Evolutionary conservation across 2,329 filamentous ascomycete genomes (phyloP).

Genomic region (Pestalotiopsis sp.): DNA sequence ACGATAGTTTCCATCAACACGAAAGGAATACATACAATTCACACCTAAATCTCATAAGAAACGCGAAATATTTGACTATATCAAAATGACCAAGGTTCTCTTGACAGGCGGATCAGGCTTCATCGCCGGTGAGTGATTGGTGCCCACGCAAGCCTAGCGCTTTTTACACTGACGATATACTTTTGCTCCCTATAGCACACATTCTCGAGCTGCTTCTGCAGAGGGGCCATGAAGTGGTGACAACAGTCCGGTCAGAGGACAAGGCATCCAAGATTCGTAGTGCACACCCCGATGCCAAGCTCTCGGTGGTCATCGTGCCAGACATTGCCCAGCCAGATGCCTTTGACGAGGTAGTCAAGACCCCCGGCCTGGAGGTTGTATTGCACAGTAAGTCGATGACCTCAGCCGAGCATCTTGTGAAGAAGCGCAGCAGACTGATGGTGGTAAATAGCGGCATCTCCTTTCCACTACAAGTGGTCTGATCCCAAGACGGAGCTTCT

Average conservation of each 20-base stretch:
- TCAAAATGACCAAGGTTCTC: slow-evolving; percentile 10
- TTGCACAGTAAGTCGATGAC: slow-evolving; percentile 46
- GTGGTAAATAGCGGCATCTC: slow-evolving; percentile 47
- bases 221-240: slow-evolving; percentile 53
- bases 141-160: background rate
- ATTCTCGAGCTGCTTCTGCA: slow-evolving; percentile 56
- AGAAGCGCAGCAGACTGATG: background rate
- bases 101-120: slow-evolving; percentile 52
- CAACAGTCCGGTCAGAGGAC: slow-evolving; percentile 56
- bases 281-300: slow-evolving; percentile 48
- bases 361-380: slow-evolving; percentile 54
- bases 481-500: slow-evolving; percentile 57
- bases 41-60: background rate
- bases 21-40: background rate
- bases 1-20: background rate
- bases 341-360: slow-evolving; percentile 66
- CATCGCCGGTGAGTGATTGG: slow-evolving; percentile 44
- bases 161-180: background rate
- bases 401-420: background rate
- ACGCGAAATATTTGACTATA: background rate
- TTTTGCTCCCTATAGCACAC: slow-evolving; percentile 43
- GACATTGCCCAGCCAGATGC: slow-evolving; percentile 76
- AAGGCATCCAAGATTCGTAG: slow-evolving; percentile 55
- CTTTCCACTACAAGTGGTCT: slow-evolving; percentile 56
- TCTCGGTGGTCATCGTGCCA: slow-evolving; percentile 65